Conservation (phyloP, 2,329 filamentous ascomycete species). For the Nemania bipapillata region DNA sequence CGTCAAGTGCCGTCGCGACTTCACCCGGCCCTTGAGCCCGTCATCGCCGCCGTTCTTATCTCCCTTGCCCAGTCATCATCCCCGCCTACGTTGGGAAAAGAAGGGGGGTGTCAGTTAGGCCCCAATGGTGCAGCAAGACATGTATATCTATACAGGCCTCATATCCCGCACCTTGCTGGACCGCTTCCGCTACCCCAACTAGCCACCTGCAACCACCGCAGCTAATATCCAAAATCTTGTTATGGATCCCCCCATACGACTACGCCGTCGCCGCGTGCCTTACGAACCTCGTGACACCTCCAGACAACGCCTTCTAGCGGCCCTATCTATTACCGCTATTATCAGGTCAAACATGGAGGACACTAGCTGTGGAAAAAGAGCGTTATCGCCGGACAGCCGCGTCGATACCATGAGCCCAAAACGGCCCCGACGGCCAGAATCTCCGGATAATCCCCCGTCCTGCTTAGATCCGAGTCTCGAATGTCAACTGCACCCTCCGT, state of each 20-base stretch:
- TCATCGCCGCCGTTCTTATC: constrained; percentile 17
- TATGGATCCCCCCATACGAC: not conserved
- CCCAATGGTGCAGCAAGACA: no score
- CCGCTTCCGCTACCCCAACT: no score
- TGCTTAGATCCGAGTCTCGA: not conserved
- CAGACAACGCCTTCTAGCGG: constrained; percentile 7
- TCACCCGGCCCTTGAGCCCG: constrained; percentile 10
- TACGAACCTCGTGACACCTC: constrained; percentile 4
- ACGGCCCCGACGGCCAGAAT: not conserved
- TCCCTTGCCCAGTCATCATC: not conserved
- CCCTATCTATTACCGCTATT: constrained; percentile 6
- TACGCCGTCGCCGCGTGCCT: constrained; percentile 10
- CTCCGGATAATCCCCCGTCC: not conserved
- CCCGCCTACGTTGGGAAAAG: no score
- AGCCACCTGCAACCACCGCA: no score
- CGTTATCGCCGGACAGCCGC: not conserved
- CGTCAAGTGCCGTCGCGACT: constrained; percentile 5
- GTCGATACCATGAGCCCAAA: not conserved
- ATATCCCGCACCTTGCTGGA: no score
- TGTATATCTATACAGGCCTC: no score
- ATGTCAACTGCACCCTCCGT: not conserved
- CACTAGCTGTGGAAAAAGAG: not conserved
- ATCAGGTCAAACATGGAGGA: not conserved
- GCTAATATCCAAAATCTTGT: not conserved
- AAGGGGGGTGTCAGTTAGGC: no score